A percentile compares a stretch with the other conserved stretches of the same genome.
phyloP scores from a whole-genome alignment of 176 grass and related monocot species.

The maize (Zea mays) region Zm-B73-REFERENCE-NAM-5.0 NC_050096.1:177289501-177290000 shows the following conservation, averaged over 20 bases:
- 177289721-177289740: conserved; percentile 93
- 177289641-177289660: not conserved
- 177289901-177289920: conserved; percentile 92
- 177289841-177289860: conserved; percentile 61
- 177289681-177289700: conserved; percentile 76
- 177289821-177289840: conserved; percentile 87
- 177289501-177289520: too few species aligned
- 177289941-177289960: conserved; percentile 30
- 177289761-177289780: conserved; percentile 88
- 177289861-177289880: conserved; percentile 74
- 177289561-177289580: conserved; percentile 53
- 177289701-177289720: conserved; percentile 92
- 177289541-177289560: conserved; percentile 49
- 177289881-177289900: conserved; percentile 99
- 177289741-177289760: conserved; percentile 83
- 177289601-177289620: conserved; percentile 36
- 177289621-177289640: not conserved
- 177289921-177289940: conserved; percentile 81
- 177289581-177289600: conserved; percentile 53
- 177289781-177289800: conserved; percentile 89
- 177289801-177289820: conserved; percentile 87
- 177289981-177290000: not conserved
- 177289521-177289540: too few species aligned
- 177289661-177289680: conserved; percentile 45
- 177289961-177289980: not conserved